Base-by-base conservation (phyloP, 768 basidiomycete species). In the Floccularia luteovirens region DNA sequence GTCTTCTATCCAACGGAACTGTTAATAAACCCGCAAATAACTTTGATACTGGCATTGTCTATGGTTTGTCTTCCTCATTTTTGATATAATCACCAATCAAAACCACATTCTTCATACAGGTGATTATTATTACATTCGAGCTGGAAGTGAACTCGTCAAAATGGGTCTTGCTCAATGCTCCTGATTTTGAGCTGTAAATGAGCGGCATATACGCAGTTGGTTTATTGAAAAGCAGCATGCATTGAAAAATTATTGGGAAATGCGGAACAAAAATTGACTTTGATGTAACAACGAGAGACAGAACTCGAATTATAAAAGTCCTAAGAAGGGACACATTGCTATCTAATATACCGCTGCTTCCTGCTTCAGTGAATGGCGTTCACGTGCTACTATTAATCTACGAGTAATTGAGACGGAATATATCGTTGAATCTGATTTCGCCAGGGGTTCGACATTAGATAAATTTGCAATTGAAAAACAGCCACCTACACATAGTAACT, bases 371-470 rank as follows among this genome's bases (percentile, higher is more conserved):
- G n/a, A n/a, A n/a, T n/a, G 33, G 17, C 17, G 33, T 10, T 34
- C 8, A 34, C 17, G 17, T 10, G 33, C 11, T 11, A 37, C 10
- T 30, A 30, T 30, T 8, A 14, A 35, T 54, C 45, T 47, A 61
- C 48, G 77, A 83, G 55, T 78, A 75, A 67, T 89, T 89, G 62
- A 91, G 81, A 47, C 89, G 85, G 86, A 96, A 93, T 45, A 93
- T 80, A 58, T 93, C 89, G 60, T 94, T 94, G 55, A 73, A 66
- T 41, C 88, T 90, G 23, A 17, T 22, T n/a, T 4, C 22, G 16
- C 22, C 16, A 24, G 17, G 14, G 13, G 12, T 27, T 13, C 32
- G 12, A 30, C n/a, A 19, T 54, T 31, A 42, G 17, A 8, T 11
- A 28, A 8, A 39, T 30, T 8, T n/a, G 25, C 30, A 20, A 16